Evolutionary conservation across 2,329 filamentous ascomycete species (phyloP), one percentile per base, ranked within the genome.

Genomic region (Cladosporium sp.): DNA sequence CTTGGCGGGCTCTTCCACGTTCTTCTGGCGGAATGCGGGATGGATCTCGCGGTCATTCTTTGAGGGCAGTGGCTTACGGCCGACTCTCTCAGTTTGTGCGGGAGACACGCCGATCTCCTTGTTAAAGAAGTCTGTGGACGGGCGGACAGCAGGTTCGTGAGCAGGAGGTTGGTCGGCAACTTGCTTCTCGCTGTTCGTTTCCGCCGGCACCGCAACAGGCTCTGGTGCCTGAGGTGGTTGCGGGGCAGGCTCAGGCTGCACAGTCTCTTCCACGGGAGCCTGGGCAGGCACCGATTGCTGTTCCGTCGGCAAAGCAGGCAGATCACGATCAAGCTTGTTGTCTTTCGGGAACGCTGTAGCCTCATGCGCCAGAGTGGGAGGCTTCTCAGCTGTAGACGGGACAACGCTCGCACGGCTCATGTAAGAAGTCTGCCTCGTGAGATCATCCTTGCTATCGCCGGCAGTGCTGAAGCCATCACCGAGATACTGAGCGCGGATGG

Each of bases 401-500:
- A 52, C 46, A 14, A 53, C 55, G 11, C 52, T 53, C 31, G 16
- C 49, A 28, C 61, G 65, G 44, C 70, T 71, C 5, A 55, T 52
- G 16, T 60, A 60, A 11, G 62, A 65, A 10, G 55, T 41, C 41
- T 60, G 55, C 32, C 57, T 56, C 2, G 55, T 53, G n/a, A 65
- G 56, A 33, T 63, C 58, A 43, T 66, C 63, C 43, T 59, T 52
- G 35, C 59, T 62, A 38, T 55, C 54, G 4, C 63, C 64, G 31
- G 54, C 63, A 18, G 91, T 90, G 40, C 86, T 84, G 59, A 78
- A 82, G 44, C 73, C 75, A 65, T 95, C 85, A 43, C 83, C 81
- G 48, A 97, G 77, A 69, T 97, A 97, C n/a, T 88, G 84, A 58
- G 89, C 84, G 50, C 90, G 84, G 57, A 95, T 85, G 7, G 85